Percentiles rank a stretch among this genome's conserved stretches.
Conservation (phyloP, 2,329 filamentous ascomycete species). For the Cryoendolithus antarcticus region DNA sequence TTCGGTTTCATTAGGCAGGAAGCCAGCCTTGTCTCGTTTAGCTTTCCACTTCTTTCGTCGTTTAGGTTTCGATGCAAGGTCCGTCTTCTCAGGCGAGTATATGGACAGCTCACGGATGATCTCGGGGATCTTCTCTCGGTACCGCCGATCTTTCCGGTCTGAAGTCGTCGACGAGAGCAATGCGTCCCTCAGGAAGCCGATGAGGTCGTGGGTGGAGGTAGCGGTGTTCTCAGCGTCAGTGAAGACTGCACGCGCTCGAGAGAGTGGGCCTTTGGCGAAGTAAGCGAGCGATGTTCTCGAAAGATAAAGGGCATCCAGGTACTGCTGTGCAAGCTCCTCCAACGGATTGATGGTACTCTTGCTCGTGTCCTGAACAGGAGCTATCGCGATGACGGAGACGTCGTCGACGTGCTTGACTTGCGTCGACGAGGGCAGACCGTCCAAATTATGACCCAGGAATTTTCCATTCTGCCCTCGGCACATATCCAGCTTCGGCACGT, state of each 20-base stretch:
- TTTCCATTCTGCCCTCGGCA: not conserved
- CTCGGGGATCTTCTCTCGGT: constrained; percentile 55
- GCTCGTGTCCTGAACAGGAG: not conserved
- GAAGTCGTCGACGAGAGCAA: constrained; percentile 39
- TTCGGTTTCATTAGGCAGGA: constrained; percentile 55
- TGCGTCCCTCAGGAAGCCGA: constrained; percentile 49
- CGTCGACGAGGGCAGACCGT: not conserved
- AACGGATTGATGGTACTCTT: constrained; percentile 6
- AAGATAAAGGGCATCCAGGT: constrained; percentile 35
- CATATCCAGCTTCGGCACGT: not conserved
- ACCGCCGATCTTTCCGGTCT: constrained; percentile 53
- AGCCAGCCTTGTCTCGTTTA: constrained; percentile 54
- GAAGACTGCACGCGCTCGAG: constrained; percentile 60
- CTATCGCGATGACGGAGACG: not conserved
- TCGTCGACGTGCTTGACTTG: not conserved
- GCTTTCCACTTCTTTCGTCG: constrained; percentile 49
- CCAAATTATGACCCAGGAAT: not conserved
- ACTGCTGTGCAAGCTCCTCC: constrained; percentile 22
- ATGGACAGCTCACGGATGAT: constrained; percentile 48
- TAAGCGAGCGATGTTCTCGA: constrained; percentile 64
- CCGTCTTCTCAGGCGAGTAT: constrained; percentile 6
- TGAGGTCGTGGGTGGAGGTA: constrained; percentile 50
- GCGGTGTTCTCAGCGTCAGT: constrained; percentile 49
- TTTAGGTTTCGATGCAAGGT: constrained; percentile 18
- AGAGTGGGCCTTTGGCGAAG: constrained; percentile 71